These are phyloP conservation scores for Claviceps sp. DNA, from an alignment of 2,329 filamentous ascomycete species.

Conservation along the genomic window DNA sequence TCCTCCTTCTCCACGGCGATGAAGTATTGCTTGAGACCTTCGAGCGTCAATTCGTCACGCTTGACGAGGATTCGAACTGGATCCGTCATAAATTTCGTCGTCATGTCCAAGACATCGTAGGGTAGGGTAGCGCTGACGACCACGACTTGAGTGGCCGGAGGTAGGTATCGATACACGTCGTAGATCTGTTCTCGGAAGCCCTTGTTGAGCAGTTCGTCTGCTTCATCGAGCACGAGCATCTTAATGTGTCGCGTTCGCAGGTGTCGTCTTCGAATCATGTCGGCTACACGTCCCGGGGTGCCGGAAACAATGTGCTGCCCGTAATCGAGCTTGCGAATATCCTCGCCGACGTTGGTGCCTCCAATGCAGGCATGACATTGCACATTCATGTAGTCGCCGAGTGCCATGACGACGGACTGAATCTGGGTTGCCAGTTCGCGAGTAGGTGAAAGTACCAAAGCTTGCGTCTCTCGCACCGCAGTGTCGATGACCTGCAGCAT, in stretches of 20 bases:
- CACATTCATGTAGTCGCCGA: slow-evolving; percentile 99
- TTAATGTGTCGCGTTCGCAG: slow-evolving; percentile 49
- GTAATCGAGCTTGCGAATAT: slow-evolving; percentile 94
- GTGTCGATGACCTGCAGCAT: slow-evolving; percentile 95
- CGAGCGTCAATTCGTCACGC: slow-evolving; percentile 94
- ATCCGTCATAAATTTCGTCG: slow-evolving; percentile 99
- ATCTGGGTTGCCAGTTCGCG: slow-evolving; percentile 97
- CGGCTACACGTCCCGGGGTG: slow-evolving; percentile 81
- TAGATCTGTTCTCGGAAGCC: slow-evolving; percentile 98
- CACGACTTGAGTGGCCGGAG: slow-evolving; percentile 94
- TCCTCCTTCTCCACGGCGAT: slow-evolving; percentile 99
- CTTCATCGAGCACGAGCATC: slow-evolving; percentile 50
- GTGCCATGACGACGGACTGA: slow-evolving; percentile 95
- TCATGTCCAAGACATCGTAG: slow-evolving; percentile 98
- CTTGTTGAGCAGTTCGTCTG: slow-evolving; percentile 63
- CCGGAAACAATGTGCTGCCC: slow-evolving; percentile 96
- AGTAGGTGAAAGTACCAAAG: slow-evolving; percentile 87
- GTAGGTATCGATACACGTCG: slow-evolving; percentile 94
- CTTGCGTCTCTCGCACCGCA: slow-evolving; percentile 82
- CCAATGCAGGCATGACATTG: slow-evolving; percentile 98
- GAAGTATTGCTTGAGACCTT: slow-evolving; percentile 97
- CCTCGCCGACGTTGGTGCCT: slow-evolving; percentile 93
- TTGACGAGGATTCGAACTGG: slow-evolving; percentile 94
- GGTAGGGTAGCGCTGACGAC: slow-evolving; percentile 93
- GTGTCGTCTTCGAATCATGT: slow-evolving; percentile 47